A percentile compares a stretch with the other conserved stretches of the same genome.
Evolutionary conservation across 2,329 filamentous ascomycete species (phyloP).

Genomic region (Exophiala sp.): DNA sequence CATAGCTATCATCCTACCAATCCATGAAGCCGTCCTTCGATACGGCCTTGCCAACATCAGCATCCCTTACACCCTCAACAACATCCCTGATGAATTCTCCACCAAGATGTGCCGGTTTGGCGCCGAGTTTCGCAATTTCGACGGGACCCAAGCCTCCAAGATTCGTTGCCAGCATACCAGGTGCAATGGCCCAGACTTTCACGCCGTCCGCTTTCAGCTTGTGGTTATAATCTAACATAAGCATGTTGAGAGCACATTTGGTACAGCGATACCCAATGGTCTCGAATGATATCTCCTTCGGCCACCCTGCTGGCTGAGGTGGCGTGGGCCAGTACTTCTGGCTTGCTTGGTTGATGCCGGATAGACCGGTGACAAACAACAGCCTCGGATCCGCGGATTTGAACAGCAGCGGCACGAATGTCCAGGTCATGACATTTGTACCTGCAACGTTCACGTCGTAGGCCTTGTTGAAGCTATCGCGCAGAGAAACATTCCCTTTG

Average conservation of each 20-base stretch:
- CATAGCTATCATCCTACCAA: constrained; percentile 23
- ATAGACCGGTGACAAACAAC: constrained; percentile 39
- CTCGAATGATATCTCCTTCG: constrained; percentile 34
- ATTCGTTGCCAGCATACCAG: constrained; percentile 48
- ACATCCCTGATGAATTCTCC: constrained; percentile 28
- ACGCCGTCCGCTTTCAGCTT: constrained; percentile 42
- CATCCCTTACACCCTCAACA: constrained; percentile 31
- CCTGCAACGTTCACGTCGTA: constrained; percentile 29
- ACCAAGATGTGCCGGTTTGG: constrained; percentile 32
- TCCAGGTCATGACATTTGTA: constrained; percentile 19
- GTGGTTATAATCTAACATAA: constrained; percentile 33
- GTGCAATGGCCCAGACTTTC: constrained; percentile 48
- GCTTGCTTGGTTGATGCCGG: constrained; percentile 11
- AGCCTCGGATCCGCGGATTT: constrained; percentile 27
- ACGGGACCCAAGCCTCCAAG: constrained; percentile 34
- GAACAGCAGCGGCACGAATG: constrained; percentile 33
- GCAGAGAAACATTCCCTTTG: constrained; percentile 32
- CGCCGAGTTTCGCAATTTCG: constrained; percentile 21
- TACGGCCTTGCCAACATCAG: constrained; percentile 32
- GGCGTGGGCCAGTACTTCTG: constrained; percentile 20
- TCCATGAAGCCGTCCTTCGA: constrained; percentile 29
- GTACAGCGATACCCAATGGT: constrained; percentile 36
- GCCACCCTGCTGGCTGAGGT: constrained; percentile 40
- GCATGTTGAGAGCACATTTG: constrained; percentile 46
- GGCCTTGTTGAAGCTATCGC: constrained; percentile 40